Evolutionary conservation across 1,139 yeast species (phyloP), one percentile per base, ranked within the genome.

Genomic region (Taiozyma sp.): DNA sequence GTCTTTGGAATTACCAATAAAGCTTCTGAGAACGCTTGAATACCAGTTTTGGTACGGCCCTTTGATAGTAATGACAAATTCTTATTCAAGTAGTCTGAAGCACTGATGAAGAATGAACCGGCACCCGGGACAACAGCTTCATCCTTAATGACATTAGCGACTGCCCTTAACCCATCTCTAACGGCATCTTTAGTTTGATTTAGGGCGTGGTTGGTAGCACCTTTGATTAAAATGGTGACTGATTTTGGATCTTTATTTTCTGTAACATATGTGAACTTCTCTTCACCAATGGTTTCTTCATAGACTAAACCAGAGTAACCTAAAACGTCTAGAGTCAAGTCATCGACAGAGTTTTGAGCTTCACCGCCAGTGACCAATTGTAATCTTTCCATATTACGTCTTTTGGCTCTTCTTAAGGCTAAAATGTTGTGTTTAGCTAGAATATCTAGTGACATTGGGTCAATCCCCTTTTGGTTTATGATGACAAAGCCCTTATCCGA

Each of bases 341-440:
- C 98, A 64, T 95, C 99, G 43, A 91, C 98, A 16, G 97, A 86
- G 71, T 95, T 95, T 71, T 91, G 98, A 11, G 99, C 99, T 66
- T 87, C 95, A 61, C 99, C 99, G 29, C 98, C 99, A 60, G 96
- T 88, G 46, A 91, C 90, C 55, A 95, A 78, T 72, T 95, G 99
- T 64, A 95, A 78, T 67, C 99, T 83, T 73, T 95, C 99, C 99
- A 95, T 93, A 70, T 95, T 95, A 74, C 99, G 85, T 76, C 99
- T 83, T 76, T 95, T 95, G 45, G 99, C 99, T 68, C 99, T 83
- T 75, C 99, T 85, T 62, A 95, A 77, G 1, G 99, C 99, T 61
- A 93, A 75, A 60, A 95, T 93, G 58, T 88, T 89, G 69, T 95
- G 87, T 68, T 89, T 90, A 49, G 98, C 98, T 58, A 95, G 77